Base-by-base conservation (phyloP, 2,329 filamentous ascomycete species). In the Phaeosphaeriaceae sp. region DNA sequence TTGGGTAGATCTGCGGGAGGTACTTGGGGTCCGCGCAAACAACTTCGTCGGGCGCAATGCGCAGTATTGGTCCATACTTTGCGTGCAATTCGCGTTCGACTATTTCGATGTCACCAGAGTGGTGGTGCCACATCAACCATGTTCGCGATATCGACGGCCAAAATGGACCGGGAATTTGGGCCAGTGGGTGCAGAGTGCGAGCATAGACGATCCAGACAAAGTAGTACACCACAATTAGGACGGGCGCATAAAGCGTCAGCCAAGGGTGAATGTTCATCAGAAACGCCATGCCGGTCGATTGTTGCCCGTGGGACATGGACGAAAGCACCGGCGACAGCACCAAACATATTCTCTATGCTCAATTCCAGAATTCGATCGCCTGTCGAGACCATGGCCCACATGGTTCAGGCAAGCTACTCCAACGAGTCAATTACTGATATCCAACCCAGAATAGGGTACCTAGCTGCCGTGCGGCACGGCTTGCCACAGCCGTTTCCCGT, bases 41-140 rank as follows among this genome's bases (percentile, higher is more conserved):
- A 3, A 70, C 54, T 46, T 84, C 81, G 52, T 82, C 77, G 6
- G 82, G 24, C 36, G 22, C n/a, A n/a, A 19, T 44, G 13, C 83
- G 80, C n/a, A 85, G 78, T 1, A 85, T 76, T 0, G 76, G 72
- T 6, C 83, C 82, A 46, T 69, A 64, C 42, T 56, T 25, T 17
- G 61, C 15, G 24, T 72, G 69, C 0, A 71, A 57, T 7, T 45
- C 24, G 5, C 59, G 46, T 27, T 64, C 56, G 7, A 41, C 31
- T 3, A 59, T 46, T n/a, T 72, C 65, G 3, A 69, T 52, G 42
- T 72, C 68, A 2, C 68, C 68, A n/a, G 33, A 45, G 22, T 61
- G 60, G 33, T 63, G 61, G 21, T 59, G 63, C 27, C 66, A 63
- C 62, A 71, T 67, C 25, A 69, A 56, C 68, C 67, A 72, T 63